phyloP scores from a whole-genome alignment of 1,139 yeast species.

The Casaregolazyma lundiana region DNA sequence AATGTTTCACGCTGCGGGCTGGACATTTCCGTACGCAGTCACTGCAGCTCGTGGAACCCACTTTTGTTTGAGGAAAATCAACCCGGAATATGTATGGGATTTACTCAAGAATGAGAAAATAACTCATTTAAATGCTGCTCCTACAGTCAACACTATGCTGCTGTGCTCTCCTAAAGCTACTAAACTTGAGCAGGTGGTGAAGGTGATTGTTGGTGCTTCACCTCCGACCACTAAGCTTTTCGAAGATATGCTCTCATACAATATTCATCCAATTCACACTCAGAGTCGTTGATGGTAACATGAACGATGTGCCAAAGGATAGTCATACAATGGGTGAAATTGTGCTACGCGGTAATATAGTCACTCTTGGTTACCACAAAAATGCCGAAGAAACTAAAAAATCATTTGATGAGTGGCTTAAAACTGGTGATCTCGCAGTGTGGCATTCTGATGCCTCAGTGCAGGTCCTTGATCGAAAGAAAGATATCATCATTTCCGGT shows the following conservation, averaged over 20 bases:
- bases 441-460: conserved; percentile 54
- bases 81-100: conserved; percentile 35
- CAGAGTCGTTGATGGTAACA: conserved; percentile 44
- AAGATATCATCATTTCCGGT: conserved; percentile 75
- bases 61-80: conserved; percentile 35
- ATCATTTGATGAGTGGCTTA: conserved; percentile 63
- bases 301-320: conserved; percentile 42
- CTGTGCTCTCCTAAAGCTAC: conserved; percentile 32
- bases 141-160: conserved; percentile 37
- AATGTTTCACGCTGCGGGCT: conserved; percentile 39
- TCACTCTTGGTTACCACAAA: conserved; percentile 57
- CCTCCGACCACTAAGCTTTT: conserved; percentile 37
- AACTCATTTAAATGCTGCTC: conserved; percentile 39
- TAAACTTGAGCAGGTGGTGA: conserved; percentile 27
- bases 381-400: conserved; percentile 51
- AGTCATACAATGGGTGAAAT: conserved; percentile 37
- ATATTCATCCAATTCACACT: conserved; percentile 46
- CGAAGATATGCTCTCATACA: conserved; percentile 33
- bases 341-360: conserved; percentile 40
- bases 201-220: conserved; percentile 38
- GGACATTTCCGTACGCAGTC: conserved; percentile 39
- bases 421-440: conserved; percentile 71
- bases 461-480: conserved; percentile 66
- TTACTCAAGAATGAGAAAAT: conserved; percentile 29
- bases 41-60: conserved; percentile 38